These are phyloP conservation scores for Lentinula guzmanii DNA, from an alignment of 768 basidiomycete species.

Conservation along the genomic window DNA sequence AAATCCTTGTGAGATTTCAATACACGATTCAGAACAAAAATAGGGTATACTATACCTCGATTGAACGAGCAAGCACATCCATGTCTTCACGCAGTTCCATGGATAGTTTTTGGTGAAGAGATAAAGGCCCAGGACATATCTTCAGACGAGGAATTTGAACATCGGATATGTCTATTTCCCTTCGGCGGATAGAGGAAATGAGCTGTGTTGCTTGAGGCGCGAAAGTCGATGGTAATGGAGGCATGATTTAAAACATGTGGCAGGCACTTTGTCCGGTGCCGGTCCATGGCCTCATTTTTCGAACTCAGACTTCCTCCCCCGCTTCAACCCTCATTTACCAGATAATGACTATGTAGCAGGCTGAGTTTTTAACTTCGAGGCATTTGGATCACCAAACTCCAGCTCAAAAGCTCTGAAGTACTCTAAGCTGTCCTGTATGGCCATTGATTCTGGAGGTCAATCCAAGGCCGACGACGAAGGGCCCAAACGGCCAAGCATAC, in stretches of 20 bases:
- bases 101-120: conserved; percentile 65
- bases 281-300: too few species aligned
- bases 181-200: conserved; percentile 47
- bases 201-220: conserved; percentile 44
- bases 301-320: too few species aligned
- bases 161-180: conserved; percentile 55
- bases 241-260: conserved; percentile 32
- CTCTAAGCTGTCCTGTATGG: too few species aligned
- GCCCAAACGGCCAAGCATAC: too few species aligned
- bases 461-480: too few species aligned
- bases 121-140: conserved; percentile 61
- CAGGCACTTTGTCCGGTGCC: too few species aligned
- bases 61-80: conserved; percentile 48
- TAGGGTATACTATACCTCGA: conserved; percentile 48
- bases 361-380: too few species aligned
- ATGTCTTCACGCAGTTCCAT: conserved; percentile 77
- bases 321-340: too few species aligned
- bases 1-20: conserved; percentile 40
- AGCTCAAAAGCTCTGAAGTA: too few species aligned
- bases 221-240: conserved; percentile 53
- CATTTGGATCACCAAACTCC: too few species aligned
- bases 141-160: conserved; percentile 75
- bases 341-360: too few species aligned
- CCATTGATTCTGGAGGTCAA: too few species aligned
- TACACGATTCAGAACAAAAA: conserved; percentile 8